These are phyloP conservation scores for Cryptococcus depauperatus DNA, from an alignment of 1,284 basidiomycete species.

Conservation along the genomic window DNA sequence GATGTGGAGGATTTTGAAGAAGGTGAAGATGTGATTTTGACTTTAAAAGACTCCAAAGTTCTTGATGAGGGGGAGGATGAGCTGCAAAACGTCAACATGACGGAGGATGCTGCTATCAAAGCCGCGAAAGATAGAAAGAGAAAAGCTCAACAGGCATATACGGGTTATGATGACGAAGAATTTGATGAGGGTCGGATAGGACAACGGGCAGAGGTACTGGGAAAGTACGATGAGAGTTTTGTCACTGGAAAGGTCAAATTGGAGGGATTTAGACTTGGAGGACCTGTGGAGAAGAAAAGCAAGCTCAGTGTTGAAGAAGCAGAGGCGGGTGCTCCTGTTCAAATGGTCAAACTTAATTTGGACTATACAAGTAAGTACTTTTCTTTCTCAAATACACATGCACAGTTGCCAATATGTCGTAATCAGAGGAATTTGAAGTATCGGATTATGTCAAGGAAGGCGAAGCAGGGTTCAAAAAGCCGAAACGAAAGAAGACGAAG, in stretches of 20 bases:
- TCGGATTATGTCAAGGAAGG: slow-evolving; percentile 86
- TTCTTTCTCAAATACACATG: slow-evolving; percentile 1
- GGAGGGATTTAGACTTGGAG: slow-evolving; percentile 69
- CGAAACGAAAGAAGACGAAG: slow-evolving; percentile 85
- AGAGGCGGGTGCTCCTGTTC: slow-evolving; percentile 48
- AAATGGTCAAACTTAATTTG: slow-evolving; percentile 56
- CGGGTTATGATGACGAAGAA: slow-evolving; percentile 94
- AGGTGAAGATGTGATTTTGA: slow-evolving; percentile 90
- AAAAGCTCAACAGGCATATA: slow-evolving; percentile 75
- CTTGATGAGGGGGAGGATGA: slow-evolving; percentile 97
- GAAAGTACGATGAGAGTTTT: slow-evolving; percentile 87
- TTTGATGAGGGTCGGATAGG: slow-evolving; percentile 61
- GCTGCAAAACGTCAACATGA: slow-evolving; percentile 87
- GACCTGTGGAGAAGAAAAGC: slow-evolving; percentile 42
- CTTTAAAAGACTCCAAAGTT: slow-evolving; percentile 88
- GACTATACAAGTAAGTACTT: slow-evolving; percentile 85
- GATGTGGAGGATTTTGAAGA: slow-evolving; percentile 84
- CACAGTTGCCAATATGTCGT: neutral
- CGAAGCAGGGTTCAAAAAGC: slow-evolving; percentile 87
- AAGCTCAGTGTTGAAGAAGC: slow-evolving; percentile 49
- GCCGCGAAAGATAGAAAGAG: slow-evolving; percentile 63
- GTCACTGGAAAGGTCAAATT: slow-evolving; percentile 47
- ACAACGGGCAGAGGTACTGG: slow-evolving; percentile 71
- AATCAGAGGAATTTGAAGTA: slow-evolving; percentile 73
- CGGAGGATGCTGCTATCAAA: slow-evolving; percentile 69